Evolutionary conservation across 805 yeast species (phyloP), one percentile per base, ranked within the genome.

Genomic region (Wickerhamomyces chaumierensis): DNA sequence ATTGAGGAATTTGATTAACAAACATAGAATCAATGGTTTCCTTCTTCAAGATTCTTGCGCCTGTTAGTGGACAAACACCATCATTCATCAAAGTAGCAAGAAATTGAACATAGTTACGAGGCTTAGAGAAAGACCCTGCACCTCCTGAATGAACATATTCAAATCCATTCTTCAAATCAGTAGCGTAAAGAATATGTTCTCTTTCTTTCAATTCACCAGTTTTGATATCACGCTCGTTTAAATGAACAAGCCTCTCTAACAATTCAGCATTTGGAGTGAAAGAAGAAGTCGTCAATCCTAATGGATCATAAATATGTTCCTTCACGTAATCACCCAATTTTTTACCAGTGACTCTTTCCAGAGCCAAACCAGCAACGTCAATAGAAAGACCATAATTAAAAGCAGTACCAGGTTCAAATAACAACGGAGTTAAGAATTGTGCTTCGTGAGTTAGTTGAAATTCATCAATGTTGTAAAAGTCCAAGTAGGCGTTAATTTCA

Each of bases 41-140:
- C 14, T 47, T 47, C 21, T 48, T 38, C 34, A 67, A 48, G 16
- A 66, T 55, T 28, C 42, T 47, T 0, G 32, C 41, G 3, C 70
- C 69, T 1, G 56, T 58, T 3, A 35, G 34, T 18, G 64, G 58
- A 1, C 65, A 63, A n/a, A 47, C 42, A 11, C 73, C 73, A 34
- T 58, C 56, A 41, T 68, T 67, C 32, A 68, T 51, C 45, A 68
- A 55, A 9, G 60, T 50, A 8, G 68, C 53, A 21, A 68, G 42
- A 33, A 67, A 55, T 44, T 56, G 58, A 36, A 61, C 53, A 42
- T 60, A 68, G 42, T 68, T 72, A 8, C 49, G 51, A 4, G 61
- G 64, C 8, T 61, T 63, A 2, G 67, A 59, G 36, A 57, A 65
- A 33, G 60, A 43, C 4, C 73, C 73, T 6, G 63, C 68, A 20